Conservation (phyloP, 495 filamentous ascomycete species). For the Aspergillus avenaceus region DNA sequence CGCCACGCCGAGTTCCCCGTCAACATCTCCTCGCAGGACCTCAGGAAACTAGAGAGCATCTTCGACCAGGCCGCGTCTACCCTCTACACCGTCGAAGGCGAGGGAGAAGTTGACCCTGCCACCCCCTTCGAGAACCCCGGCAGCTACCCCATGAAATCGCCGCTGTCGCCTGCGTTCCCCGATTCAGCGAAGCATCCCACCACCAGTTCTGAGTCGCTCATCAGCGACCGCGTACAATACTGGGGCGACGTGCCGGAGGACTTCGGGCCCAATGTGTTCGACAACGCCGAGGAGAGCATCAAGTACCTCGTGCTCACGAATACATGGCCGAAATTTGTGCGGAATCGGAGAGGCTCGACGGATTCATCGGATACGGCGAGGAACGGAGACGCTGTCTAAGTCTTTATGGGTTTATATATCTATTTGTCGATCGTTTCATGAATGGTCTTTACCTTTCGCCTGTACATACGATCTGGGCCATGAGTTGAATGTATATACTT, state of each 20-base stretch:
- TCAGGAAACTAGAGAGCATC: slow-evolving; percentile 42
- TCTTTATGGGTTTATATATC: too few species aligned
- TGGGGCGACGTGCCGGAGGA: slow-evolving; percentile 41
- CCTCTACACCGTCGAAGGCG: slow-evolving; percentile 28
- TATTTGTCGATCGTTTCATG: too few species aligned
- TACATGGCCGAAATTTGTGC: slow-evolving; percentile 65
- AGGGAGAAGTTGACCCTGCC: slow-evolving; percentile 23
- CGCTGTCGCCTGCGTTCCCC: slow-evolving; percentile 17
- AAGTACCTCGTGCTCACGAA: slow-evolving; percentile 68
- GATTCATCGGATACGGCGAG: slow-evolving; percentile 7
- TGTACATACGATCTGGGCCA: too few species aligned
- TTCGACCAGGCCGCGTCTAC: slow-evolving; percentile 41
- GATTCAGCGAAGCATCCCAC: slow-evolving; percentile 20
- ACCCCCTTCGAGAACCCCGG: slow-evolving; percentile 28
- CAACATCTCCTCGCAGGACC: slow-evolving; percentile 53
- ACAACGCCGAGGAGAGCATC: slow-evolving; percentile 55
- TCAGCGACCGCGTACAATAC: slow-evolving; percentile 28
- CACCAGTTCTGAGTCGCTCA: slow-evolving; percentile 8
- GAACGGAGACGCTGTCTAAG: too few species aligned
- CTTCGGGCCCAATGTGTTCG: slow-evolving; percentile 54
- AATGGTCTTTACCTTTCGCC: too few species aligned
- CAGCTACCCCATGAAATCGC: slow-evolving; percentile 7
- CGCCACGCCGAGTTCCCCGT: slow-evolving; percentile 58
- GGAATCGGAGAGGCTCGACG: slow-evolving; percentile 3
- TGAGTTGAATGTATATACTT: too few species aligned